These are phyloP conservation scores for Citrus trifoliata DNA, from an alignment of 345 rosid species.

Conservation along the genomic window DNA sequence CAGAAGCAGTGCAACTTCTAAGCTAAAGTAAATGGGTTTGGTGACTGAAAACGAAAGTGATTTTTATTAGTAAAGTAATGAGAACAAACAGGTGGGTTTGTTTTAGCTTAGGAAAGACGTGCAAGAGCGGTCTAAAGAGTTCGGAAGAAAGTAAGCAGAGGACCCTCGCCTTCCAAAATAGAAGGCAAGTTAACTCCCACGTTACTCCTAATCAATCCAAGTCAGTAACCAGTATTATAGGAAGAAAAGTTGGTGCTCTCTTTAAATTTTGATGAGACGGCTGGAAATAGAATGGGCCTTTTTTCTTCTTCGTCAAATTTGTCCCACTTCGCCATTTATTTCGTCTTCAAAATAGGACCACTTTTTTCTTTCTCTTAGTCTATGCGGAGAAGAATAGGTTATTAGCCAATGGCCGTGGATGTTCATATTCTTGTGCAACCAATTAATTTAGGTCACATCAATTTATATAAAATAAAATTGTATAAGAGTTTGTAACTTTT, in stretches of 20 bases:
- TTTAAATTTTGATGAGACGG: slow-evolving; percentile 1
- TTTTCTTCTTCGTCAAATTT: slow-evolving; percentile 14
- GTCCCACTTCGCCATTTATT: not conserved
- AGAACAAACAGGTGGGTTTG: slow-evolving; percentile 5
- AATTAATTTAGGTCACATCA: no score
- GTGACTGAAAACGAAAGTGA: slow-evolving; percentile 35
- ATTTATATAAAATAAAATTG: no score
- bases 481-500: no score
- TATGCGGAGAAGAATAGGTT: not conserved
- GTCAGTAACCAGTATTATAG: not conserved
- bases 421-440: not conserved
- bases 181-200: slow-evolving; percentile 15
- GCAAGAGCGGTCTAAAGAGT: slow-evolving; percentile 4
- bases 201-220: slow-evolving; percentile 12
- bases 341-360: not conserved
- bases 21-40: slow-evolving; percentile 26
- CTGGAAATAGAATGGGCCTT: not conserved
- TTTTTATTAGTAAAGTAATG: not conserved
- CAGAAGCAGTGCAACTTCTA: not conserved
- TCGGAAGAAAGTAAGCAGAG: not conserved
- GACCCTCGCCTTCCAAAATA: not conserved
- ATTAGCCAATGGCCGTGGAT: not conserved
- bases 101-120: not conserved
- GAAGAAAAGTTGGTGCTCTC: not conserved
- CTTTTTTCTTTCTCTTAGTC: not conserved